Evolutionary conservation across 2,329 filamentous ascomycete species (phyloP).

Genomic region (Fusarium mundagurra): DNA sequence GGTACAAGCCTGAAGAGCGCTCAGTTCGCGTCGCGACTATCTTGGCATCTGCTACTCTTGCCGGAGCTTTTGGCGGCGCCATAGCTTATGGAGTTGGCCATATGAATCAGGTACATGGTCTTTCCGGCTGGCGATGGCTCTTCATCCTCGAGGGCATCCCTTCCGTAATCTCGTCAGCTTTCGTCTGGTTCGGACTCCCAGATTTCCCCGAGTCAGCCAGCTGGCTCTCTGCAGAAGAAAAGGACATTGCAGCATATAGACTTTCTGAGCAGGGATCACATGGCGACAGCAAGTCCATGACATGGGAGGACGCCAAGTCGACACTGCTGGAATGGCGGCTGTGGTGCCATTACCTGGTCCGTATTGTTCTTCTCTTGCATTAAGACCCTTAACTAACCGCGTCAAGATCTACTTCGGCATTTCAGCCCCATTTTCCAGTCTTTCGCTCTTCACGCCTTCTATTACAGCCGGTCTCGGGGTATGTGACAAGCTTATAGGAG

Average conservation of each 20-base stretch:
- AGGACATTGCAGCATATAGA: slow-evolving; percentile 56
- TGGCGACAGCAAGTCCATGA: slow-evolving; percentile 68
- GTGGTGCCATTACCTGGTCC: slow-evolving; percentile 68
- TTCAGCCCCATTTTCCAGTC: slow-evolving; percentile 62
- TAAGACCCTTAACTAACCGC: neutral
- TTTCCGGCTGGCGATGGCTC: slow-evolving; percentile 73
- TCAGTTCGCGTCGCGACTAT: slow-evolving; percentile 73
- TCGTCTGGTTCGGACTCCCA: slow-evolving; percentile 72
- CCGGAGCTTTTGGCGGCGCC: slow-evolving; percentile 75
- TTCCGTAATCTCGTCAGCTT: slow-evolving; percentile 68
- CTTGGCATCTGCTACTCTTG: slow-evolving; percentile 71
- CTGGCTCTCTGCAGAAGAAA: slow-evolving; percentile 68
- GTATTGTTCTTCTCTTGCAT: neutral
- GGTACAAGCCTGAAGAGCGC: slow-evolving; percentile 76
- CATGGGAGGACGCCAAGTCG: slow-evolving; percentile 72
- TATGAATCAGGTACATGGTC: slow-evolving; percentile 69
- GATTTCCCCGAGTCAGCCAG: slow-evolving; percentile 72
- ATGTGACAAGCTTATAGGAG: slow-evolving; percentile 14
- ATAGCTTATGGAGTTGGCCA: slow-evolving; percentile 75
- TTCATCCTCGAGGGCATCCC: slow-evolving; percentile 70
- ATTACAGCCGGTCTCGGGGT: slow-evolving; percentile 61
- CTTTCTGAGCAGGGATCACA: slow-evolving; percentile 47
- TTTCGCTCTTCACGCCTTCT: slow-evolving; percentile 68
- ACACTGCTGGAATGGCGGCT: slow-evolving; percentile 71
- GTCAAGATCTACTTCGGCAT: slow-evolving; percentile 56